Evolutionary conservation across 768 basidiomycete species (phyloP).

Genomic region (Trametes sanguinea): DNA sequence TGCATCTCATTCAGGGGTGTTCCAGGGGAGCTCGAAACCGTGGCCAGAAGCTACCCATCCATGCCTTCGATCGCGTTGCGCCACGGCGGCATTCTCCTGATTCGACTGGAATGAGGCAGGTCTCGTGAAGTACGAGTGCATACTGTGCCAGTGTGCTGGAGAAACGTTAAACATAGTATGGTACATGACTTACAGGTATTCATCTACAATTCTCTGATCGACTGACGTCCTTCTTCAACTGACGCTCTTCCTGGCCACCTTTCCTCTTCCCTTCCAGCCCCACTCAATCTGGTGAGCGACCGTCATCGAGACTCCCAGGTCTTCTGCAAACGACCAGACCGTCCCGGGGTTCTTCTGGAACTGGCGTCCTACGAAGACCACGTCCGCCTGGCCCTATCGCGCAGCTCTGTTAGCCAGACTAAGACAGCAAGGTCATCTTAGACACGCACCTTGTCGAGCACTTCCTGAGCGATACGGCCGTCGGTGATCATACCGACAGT

Average conservation of each 20-base stretch:
- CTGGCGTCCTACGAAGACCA: constrained; percentile 37
- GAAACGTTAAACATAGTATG: too few species aligned
- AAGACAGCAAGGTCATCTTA: constrained; percentile 37
- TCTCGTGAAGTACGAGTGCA: too few species aligned
- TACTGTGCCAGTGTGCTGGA: too few species aligned
- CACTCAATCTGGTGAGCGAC: constrained; percentile 58
- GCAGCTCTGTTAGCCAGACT: constrained; percentile 43
- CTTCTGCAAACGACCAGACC: constrained; percentile 54
- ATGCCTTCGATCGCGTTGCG: too few species aligned
- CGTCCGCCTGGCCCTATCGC: constrained; percentile 57
- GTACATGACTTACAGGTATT: too few species aligned
- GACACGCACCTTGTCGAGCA: constrained; percentile 45
- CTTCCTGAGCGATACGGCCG: constrained; percentile 56
- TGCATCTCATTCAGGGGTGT: too few species aligned
- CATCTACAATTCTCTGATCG: too few species aligned
- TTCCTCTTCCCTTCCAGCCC: constrained; percentile 44
- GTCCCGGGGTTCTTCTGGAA: constrained; percentile 63
- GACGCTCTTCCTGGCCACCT: constrained; percentile 12
- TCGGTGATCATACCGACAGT: constrained; percentile 59
- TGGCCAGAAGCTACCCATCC: too few species aligned
- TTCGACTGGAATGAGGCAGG: too few species aligned
- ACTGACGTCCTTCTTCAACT: too few species aligned
- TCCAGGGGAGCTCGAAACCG: too few species aligned
- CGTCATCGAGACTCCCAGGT: constrained; percentile 50
- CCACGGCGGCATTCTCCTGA: too few species aligned